Conservation (phyloP, 129 eudicot genomes). For the Pittosporum tobira region DNA sequence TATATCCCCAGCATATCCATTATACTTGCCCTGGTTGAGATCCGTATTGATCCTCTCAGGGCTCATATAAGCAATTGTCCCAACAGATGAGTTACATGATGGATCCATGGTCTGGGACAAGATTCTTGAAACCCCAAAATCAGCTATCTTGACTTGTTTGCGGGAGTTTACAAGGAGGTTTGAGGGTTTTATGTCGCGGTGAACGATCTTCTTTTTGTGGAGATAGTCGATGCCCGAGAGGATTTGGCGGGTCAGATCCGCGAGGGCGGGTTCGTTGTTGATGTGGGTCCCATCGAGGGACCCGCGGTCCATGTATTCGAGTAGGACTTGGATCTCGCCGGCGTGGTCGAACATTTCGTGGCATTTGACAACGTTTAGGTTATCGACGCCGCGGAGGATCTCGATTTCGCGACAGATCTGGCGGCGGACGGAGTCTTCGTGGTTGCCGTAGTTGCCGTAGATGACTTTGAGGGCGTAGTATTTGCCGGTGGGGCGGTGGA, state of each 20-base stretch:
- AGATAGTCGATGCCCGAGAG: constrained; percentile 59
- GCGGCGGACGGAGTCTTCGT: constrained; percentile 72
- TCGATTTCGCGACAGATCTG: constrained; percentile 87
- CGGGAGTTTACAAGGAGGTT: constrained; percentile 47
- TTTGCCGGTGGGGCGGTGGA: constrained; percentile 56
- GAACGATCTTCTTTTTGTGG: constrained; percentile 60
- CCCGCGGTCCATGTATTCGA: constrained; percentile 72
- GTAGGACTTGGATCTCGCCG: constrained; percentile 76
- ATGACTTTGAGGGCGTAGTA: constrained; percentile 72
- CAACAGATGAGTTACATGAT: constrained; percentile 67
- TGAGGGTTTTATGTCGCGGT: constrained; percentile 82
- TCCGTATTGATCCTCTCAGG: constrained; percentile 86
- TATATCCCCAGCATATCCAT: constrained; percentile 81
- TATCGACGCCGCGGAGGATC: constrained; percentile 74
- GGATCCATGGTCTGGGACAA: constrained; percentile 73
- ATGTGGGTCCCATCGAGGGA: constrained; percentile 61
- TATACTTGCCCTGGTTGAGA: constrained; percentile 61
- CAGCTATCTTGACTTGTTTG: constrained; percentile 63
- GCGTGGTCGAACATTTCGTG: constrained; percentile 66
- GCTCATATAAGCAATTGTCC: constrained; percentile 93
- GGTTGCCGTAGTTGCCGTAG: constrained; percentile 70
- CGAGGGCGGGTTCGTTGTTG: constrained; percentile 39
- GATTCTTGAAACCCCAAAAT: constrained; percentile 63
- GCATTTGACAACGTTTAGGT: constrained; percentile 68
- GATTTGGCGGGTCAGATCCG: constrained; percentile 57